A percentile compares a stretch with the other conserved stretches of the same genome.
Evolutionary conservation across 2,329 filamentous ascomycete species (phyloP).

Genomic region (Achaetomium macrosporum): DNA sequence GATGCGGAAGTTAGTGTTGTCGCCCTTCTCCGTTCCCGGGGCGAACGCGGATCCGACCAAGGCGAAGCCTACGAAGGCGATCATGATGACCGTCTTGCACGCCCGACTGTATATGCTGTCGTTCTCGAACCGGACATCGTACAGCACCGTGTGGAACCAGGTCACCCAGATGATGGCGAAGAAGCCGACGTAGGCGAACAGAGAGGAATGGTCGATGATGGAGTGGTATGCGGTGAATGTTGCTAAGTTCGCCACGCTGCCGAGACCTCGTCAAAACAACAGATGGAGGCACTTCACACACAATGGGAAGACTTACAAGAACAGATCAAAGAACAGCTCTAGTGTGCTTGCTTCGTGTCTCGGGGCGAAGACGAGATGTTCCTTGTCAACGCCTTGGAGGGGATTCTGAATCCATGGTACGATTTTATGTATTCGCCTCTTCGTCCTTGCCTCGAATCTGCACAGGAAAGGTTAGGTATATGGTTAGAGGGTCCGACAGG

Average conservation of each 20-base stretch:
- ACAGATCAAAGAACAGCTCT: constrained; percentile 20
- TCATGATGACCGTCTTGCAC: constrained; percentile 17
- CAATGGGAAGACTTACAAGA: constrained; percentile 5
- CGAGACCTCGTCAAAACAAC: too few relatives aligned
- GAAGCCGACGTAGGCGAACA: constrained; percentile 21
- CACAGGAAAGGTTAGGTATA: not conserved
- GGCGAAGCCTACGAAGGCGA: constrained; percentile 17
- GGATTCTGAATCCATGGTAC: constrained; percentile 21
- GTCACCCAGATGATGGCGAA: constrained; percentile 20
- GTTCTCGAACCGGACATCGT: constrained; percentile 21
- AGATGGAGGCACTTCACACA: too few relatives aligned
- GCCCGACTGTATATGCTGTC: constrained; percentile 16
- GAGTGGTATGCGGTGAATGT: constrained; percentile 20
- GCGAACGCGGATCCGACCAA: constrained; percentile 17
- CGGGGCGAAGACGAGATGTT: constrained; percentile 16
- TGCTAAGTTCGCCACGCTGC: constrained; percentile 16
- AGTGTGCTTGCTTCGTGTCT: constrained; percentile 18
- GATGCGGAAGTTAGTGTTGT: constrained; percentile 19
- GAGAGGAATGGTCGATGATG: constrained; percentile 18
- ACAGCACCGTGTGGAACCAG: constrained; percentile 18
- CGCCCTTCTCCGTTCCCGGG: constrained; percentile 15
- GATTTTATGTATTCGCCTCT: constrained; percentile 13
- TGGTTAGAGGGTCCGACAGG: not conserved
- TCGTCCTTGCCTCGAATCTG: constrained; percentile 25
- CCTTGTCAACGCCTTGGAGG: constrained; percentile 20